A percentile compares a stretch with the other conserved stretches of the same genome.
These are phyloP conservation scores for Phlebiopsis flavidoalba DNA, from an alignment of 768 basidiomycete genomes.

Conservation along the genomic window DNA sequence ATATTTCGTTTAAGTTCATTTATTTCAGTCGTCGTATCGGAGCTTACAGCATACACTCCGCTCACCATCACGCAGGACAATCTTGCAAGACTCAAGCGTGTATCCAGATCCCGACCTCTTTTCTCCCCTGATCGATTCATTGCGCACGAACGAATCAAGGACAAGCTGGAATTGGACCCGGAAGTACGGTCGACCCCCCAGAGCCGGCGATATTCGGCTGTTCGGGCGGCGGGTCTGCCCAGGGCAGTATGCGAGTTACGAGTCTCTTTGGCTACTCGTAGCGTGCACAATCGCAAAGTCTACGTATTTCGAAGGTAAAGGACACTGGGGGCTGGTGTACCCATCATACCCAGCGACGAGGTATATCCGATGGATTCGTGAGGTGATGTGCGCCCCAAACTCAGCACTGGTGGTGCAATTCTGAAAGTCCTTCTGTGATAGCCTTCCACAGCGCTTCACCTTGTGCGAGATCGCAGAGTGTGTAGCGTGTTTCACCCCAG, in stretches of 20 bases:
- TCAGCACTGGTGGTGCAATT: no score
- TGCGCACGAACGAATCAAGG: background rate
- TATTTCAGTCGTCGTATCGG: background rate
- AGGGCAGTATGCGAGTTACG: conserved; percentile 13
- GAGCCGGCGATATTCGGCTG: conserved; percentile 6
- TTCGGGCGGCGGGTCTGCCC: conserved; percentile 19
- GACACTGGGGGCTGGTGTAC: no score
- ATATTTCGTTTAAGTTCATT: conserved; percentile 9
- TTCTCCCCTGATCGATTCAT: conserved; percentile 6
- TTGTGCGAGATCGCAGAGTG: no score
- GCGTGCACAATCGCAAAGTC: conserved; percentile 10
- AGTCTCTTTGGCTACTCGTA: conserved; percentile 7
- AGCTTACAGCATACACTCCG: no score
- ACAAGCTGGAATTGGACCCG: background rate
- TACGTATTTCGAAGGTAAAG: background rate
- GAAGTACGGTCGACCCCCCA: background rate
- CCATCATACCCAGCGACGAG: background rate
- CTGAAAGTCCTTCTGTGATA: no score
- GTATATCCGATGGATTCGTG: background rate
- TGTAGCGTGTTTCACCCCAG: no score
- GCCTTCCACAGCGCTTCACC: no score
- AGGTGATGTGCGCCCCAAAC: background rate
- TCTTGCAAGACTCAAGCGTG: conserved; percentile 30
- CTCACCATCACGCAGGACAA: conserved; percentile 25
- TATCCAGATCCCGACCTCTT: conserved; percentile 28